Percentiles rank a stretch among this genome's conserved stretches.
These are phyloP conservation scores for Vigna trinervia DNA, from an alignment of 306 rosid genomes.

Conservation along the genomic window DNA sequence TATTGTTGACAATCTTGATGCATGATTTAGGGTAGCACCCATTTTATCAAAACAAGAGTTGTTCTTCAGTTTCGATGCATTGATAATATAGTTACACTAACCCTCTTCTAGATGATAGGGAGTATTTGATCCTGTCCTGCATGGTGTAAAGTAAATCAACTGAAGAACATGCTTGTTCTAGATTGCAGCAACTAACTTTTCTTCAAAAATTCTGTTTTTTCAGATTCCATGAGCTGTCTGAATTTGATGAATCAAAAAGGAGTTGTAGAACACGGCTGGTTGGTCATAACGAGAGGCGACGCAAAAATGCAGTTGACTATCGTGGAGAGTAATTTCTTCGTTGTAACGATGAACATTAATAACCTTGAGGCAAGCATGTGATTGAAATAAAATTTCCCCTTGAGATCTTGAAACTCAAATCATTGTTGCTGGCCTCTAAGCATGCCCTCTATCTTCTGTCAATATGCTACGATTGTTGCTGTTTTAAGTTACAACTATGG, in stretches of 20 bases:
- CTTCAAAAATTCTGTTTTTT: slow-evolving; percentile 31
- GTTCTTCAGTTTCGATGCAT: not conserved
- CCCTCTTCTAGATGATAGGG: not conserved
- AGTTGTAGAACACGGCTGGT: slow-evolving; percentile 92
- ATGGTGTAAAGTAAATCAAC: too few species aligned
- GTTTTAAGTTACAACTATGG: not conserved
- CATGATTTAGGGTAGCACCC: not conserved
- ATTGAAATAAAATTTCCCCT: slow-evolving; percentile 42
- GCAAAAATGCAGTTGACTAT: slow-evolving; percentile 64
- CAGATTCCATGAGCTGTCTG: slow-evolving; percentile 78
- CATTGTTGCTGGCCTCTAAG: not conserved
- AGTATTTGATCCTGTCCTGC: slow-evolving; percentile 9
- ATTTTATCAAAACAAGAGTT: not conserved
- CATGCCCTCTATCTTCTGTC: slow-evolving; percentile 85
- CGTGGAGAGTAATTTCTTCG: slow-evolving; percentile 61
- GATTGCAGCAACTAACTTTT: slow-evolving; percentile 17
- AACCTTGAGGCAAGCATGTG: slow-evolving; percentile 42
- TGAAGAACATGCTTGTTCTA: not conserved
- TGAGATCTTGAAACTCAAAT: slow-evolving; percentile 27
- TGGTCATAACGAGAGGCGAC: slow-evolving; percentile 87
- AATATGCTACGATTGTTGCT: slow-evolving; percentile 33
- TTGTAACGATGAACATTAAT: slow-evolving; percentile 2
- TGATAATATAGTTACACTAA: not conserved
- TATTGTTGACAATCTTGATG: too few species aligned
- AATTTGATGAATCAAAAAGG: slow-evolving; percentile 79